Evolutionary conservation across 805 yeast species (phyloP), one percentile per base, ranked within the genome.

Genomic region (Candida gorgasii): DNA sequence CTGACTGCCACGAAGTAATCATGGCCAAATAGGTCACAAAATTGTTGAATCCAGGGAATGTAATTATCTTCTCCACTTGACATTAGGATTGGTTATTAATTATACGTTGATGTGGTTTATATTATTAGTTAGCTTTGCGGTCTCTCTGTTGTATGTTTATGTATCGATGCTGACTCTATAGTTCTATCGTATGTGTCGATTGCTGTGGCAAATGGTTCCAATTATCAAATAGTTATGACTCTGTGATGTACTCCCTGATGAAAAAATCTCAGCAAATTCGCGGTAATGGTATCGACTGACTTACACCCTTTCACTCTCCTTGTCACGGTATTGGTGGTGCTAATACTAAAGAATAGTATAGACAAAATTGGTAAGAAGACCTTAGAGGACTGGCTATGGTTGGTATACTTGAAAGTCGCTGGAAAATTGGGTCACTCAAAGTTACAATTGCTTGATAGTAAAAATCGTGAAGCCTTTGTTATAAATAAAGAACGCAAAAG

Each of bases 1-100:
- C 89, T 76, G 5, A 93, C 96, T 53, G 90, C 95, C 33, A 90
- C 95, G 62, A 89, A 89, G 61, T 83, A 92, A 58, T 93, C 95
- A 60, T 87, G 92, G 17, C 92, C 92, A 55, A 83, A 84, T 53
- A 80, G 69, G 36, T 84, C 76, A 58, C 95, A 86, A 62, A 83
- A 88, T 51, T 82, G 82, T 46, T 84, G 79, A 52, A 89, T 84
- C 96, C 96, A 89, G 34, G 89, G 81, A 45, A 82, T 85, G 56
- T 74, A 72, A 46, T 78, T 84, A 45, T 75, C 83, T 50, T 73
- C 75, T 47, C 65, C 74, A 30, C 67, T 62, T 11, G 73, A 65
- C 74, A 69, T 69, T 24, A 16, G 36, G 41, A 33, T 28, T 6
- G 28, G 7, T 4, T 23, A 17, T 11, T 26, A 11, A 5, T 16